Evolutionary conservation across 129 eudicot genomes (phyloP).

Genomic region (Centrapalus pauciflorus): DNA sequence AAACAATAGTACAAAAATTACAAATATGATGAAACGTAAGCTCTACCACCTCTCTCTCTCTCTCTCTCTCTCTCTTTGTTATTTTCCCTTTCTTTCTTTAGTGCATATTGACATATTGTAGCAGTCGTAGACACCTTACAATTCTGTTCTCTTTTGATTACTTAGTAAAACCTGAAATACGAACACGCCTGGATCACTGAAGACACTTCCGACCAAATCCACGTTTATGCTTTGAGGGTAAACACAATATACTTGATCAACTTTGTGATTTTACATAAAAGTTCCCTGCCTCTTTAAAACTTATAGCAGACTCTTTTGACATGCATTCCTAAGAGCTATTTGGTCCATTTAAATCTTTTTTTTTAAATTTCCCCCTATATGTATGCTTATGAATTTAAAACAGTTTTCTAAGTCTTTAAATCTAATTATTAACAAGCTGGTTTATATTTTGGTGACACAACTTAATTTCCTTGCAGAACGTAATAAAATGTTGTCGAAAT

Average conservation of each 20-base stretch:
- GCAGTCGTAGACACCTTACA: neutral
- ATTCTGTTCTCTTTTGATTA: neutral
- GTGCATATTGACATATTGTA: neutral
- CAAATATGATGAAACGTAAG: constrained; percentile 74
- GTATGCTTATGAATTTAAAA: too few species aligned
- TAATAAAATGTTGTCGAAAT: too few species aligned
- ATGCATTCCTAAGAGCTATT: neutral
- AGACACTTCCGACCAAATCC: constrained; percentile 86
- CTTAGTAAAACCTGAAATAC: constrained; percentile 63
- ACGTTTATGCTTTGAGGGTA: constrained; percentile 89
- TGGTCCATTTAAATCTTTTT: too few species aligned
- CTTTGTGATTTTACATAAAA: too few species aligned
- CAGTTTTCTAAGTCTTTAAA: too few species aligned
- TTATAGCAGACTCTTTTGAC: neutral
- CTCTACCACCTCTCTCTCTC: too few species aligned
- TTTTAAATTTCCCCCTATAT: too few species aligned
- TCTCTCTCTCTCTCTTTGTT: neutral
- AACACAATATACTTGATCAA: neutral
- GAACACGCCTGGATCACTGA: constrained; percentile 83
- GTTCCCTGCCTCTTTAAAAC: too few species aligned
- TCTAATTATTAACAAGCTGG: too few species aligned
- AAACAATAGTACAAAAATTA: constrained; percentile 56
- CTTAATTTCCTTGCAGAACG: too few species aligned
- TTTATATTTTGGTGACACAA: too few species aligned
- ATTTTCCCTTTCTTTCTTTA: neutral